Conservation (phyloP, 179 eudicot genomes). For the Beta corolliflora region DNA sequence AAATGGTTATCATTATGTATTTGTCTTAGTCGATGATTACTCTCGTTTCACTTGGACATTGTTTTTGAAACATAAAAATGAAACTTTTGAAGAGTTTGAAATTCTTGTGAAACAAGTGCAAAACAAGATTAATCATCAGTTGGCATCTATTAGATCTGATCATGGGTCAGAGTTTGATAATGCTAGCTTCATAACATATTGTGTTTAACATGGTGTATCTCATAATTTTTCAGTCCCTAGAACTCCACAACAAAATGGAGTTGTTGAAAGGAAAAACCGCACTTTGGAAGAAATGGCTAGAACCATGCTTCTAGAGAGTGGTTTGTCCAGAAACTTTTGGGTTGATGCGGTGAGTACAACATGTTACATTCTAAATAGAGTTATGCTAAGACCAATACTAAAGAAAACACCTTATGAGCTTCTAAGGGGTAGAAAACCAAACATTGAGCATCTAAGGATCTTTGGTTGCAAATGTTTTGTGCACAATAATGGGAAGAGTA, state of each 20-base stretch:
- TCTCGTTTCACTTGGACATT: slow-evolving; percentile 6
- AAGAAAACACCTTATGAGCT: neutral
- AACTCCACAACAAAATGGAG: slow-evolving; percentile 17
- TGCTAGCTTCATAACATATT: neutral
- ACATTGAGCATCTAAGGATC: too few species aligned
- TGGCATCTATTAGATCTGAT: slow-evolving; percentile 1
- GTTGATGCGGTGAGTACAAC: too few species aligned
- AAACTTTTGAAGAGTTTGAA: neutral
- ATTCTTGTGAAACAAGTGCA: neutral
- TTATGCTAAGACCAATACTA: neutral
- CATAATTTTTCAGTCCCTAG: slow-evolving; percentile 19
- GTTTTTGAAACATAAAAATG: neutral
- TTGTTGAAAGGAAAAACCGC: neutral
- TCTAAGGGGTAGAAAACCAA: too few species aligned
- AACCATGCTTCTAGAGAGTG: too few species aligned
- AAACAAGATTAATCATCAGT: neutral
- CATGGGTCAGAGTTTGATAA: slow-evolving; percentile 16
- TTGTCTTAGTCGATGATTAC: slow-evolving; percentile 27
- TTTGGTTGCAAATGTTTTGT: too few species aligned
- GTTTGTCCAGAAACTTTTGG: too few species aligned
- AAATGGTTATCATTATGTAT: neutral
- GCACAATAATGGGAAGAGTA: too few species aligned
- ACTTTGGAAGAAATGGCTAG: neutral
- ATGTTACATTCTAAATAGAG: neutral
- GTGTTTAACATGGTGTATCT: neutral